Evolutionary conservation across 176 grass and related monocot species (phyloP), one percentile per base, ranked within the genome.

Genomic region (Musa troglodytarum): DNA sequence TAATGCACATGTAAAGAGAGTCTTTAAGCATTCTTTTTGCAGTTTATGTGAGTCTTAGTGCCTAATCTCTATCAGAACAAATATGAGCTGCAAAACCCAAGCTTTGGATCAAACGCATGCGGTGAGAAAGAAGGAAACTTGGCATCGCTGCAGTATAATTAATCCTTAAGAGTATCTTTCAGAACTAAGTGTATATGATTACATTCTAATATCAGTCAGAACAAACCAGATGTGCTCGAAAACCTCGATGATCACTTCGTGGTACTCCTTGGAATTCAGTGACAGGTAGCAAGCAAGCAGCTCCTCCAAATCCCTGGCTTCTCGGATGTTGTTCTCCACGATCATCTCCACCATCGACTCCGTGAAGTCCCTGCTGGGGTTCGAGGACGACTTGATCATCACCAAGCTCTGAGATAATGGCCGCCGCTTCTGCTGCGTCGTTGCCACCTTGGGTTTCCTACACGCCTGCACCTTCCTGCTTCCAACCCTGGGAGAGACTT

Each of bases 311-410:
- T 86, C 84, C 26, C 63, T 74, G 1, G 79, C 20, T 22, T 59
- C 55, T 0, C 75, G 0, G 63, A 86, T 82, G 9, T 74, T 69
- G 54, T 82, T 81, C 68, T 82, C 79, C 1, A 82, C 54, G 14
- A 82, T 82, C 84, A 86, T 86, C 68, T 86, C 84, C 1, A 81
- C 28, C 84, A 86, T 82, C 5, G 84, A 86, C 16, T 86, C 84
- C 49, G 22, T 53, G 62, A 86, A 86, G 66, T 86, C 84, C 68
- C 29, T 74, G 11, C 61, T 57, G 3, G 84, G 84, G 10, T 86
- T 75, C 7, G 68, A 74, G 0, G 84, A 86, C 1, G 79, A 67
- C 50, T 86, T 86, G 9, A 82, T 63, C 8, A 86, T 61, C 8
- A 75, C 79, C 26, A 82, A 74, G 68, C 74, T 69, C 22, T 81